Base-by-base conservation (phyloP, 1,139 yeast genomes). In the Candida sp. region DNA sequence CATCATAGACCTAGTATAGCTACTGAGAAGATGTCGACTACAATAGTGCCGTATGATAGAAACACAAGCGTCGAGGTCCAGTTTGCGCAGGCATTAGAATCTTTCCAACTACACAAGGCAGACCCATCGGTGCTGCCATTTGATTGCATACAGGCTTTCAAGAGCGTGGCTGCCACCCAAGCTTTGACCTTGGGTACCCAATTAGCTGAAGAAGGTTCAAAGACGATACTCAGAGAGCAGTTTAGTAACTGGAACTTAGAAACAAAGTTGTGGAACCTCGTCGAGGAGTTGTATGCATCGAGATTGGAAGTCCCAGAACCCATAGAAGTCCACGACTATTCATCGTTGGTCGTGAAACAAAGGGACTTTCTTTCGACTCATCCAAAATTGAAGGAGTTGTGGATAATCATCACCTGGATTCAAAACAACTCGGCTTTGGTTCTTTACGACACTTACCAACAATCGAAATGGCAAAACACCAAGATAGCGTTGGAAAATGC, bases 261-360 rank as follows among this genome's bases (percentile, higher is more conserved):
- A 61, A 83, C 90, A 2, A 84, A 86, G 58, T 77, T 92, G 26
- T 92, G 98, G 98, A 84, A 84, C 56, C 72, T 92, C 53, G 81
- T 86, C 2, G 86, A 85, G 50, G 63, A 78, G 7, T 66, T 90
- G 49, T 73, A 83, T 54, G 67, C 72, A 46, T 84, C 73, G 56
- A 70, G 91, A 44, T 65, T 70, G 31, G 17, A 11, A 7, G 65
- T 79, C 1, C 62, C 58, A 9, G 50, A 59, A 12, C 59, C 52
- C 7, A 48, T 53, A 0, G 46, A 41, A 3, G 70, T 72, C 43
- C 63, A 63, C 42, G 60, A 68, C 3, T 77, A 71, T 56, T 78
- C 82, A 37, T 83, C 91, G 2, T 72, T 77, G 49, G 76, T 83
- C 2, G 75, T 80, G 2, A 80, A 78, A 48, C 84, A 82, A 56